Evolutionary conservation across 148 eudicot genomes (phyloP).

Genomic region (Chenopodium berlandieri): DNA sequence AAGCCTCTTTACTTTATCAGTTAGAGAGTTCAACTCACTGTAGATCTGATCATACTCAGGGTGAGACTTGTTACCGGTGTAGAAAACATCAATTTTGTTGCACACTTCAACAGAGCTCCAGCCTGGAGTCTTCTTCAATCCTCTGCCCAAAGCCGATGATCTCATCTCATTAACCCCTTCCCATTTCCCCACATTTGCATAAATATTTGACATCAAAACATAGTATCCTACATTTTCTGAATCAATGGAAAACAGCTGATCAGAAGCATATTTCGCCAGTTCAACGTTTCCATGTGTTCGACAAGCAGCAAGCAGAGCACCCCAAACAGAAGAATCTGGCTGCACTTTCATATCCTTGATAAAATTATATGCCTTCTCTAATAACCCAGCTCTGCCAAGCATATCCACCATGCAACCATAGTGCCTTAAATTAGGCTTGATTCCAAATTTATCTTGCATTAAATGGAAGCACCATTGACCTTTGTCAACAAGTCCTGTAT

Average conservation of each 20-base stretch:
- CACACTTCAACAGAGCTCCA: conserved; percentile 68
- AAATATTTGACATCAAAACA: conserved; percentile 64
- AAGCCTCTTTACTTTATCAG: conserved; percentile 48
- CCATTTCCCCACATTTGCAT: conserved; percentile 71
- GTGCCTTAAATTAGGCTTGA: conserved; percentile 62
- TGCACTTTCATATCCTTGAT: conserved; percentile 47
- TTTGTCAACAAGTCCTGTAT: conserved; percentile 61
- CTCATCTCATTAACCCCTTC: conserved; percentile 64
- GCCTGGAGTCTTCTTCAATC: conserved; percentile 78
- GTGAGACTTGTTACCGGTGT: conserved; percentile 62
- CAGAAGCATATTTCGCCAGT: conserved; percentile 61
- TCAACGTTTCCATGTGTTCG: conserved; percentile 63
- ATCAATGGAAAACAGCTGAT: conserved; percentile 49
- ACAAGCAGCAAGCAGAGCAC: conserved; percentile 86
- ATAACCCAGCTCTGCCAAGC: conserved; percentile 65
- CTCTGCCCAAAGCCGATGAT: conserved; percentile 56
- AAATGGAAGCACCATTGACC: conserved; percentile 51
- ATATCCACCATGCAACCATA: conserved; percentile 81
- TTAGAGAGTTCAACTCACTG: conserved; percentile 41
- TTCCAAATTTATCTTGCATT: conserved; percentile 55
- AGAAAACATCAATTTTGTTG: conserved; percentile 56
- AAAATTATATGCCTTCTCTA: conserved; percentile 53
- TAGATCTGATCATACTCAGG: conserved; percentile 48
- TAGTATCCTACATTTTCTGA: conserved; percentile 60
- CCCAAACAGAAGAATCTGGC: conserved; percentile 79